These are phyloP conservation scores for Boletus vermiculosoides DNA, from an alignment of 768 basidiomycete genomes.

Conservation along the genomic window DNA sequence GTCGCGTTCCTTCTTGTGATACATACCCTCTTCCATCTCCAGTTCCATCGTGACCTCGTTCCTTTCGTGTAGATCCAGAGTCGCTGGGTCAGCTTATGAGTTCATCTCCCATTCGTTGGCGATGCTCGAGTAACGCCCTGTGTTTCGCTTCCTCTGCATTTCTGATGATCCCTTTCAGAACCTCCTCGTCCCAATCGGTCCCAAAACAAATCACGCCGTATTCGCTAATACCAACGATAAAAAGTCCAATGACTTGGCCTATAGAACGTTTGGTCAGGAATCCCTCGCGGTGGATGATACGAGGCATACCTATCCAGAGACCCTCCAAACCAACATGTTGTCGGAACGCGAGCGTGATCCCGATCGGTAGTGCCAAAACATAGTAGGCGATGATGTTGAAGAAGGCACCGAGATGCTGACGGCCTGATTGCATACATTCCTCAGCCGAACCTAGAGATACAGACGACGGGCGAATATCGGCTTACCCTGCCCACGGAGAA, in stretches of 20 bases:
- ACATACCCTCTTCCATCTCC: background rate
- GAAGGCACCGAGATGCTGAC: conserved; percentile 70
- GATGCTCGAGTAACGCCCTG: conserved; percentile 23
- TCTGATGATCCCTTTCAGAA: conserved; percentile 39
- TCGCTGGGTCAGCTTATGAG: conserved; percentile 18
- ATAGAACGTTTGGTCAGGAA: conserved; percentile 13
- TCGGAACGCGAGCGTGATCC: conserved; percentile 50
- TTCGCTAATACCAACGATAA: conserved; percentile 68
- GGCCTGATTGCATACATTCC: conserved; percentile 24
- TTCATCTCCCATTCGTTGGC: conserved; percentile 6
- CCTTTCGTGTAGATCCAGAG: background rate
- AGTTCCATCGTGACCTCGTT: background rate
- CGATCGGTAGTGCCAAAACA: conserved; percentile 50
- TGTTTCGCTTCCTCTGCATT: conserved; percentile 36
- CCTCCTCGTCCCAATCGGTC: conserved; percentile 49
- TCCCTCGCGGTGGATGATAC: background rate
- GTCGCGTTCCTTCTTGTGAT: background rate
- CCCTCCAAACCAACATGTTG: conserved; percentile 45
- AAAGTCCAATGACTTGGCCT: conserved; percentile 75
- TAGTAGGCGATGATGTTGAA: conserved; percentile 73
- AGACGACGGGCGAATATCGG: background rate
- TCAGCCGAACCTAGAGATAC: conserved; percentile 1
- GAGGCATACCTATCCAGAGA: conserved; percentile 46
- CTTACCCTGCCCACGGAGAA: conserved; percentile 48
- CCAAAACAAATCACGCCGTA: conserved; percentile 58